A percentile compares a stretch with the other conserved stretches of the same genome.
Evolutionary conservation across 805 yeast species (phyloP).

Genomic region (Lipomyces sp.): DNA sequence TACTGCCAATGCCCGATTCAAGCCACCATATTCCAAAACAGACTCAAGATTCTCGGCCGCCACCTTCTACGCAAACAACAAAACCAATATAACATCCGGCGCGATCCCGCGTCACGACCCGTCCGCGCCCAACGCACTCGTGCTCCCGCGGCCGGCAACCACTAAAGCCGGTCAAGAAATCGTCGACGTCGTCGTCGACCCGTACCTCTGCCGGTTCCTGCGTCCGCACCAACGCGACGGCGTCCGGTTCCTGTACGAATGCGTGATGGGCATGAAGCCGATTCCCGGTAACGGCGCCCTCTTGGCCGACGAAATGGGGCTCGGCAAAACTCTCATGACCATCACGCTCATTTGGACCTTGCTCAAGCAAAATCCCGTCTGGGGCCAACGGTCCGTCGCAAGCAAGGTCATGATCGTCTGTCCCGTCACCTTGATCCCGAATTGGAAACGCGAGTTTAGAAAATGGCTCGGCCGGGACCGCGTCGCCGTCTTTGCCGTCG

Average conservation of each 20-base stretch:
- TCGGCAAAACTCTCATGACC: conserved; percentile 87
- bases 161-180: conserved; percentile 25
- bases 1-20: conserved; percentile 1
- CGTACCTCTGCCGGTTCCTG: conserved; percentile 47
- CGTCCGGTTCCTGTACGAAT: conserved; percentile 76
- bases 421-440: conserved; percentile 85
- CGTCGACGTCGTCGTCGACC: conserved; percentile 50
- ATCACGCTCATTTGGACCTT: conserved; percentile 85
- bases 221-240: conserved; percentile 90
- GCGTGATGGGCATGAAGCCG: conserved; percentile 71
- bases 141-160: conserved; percentile 40
- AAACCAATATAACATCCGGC: background rate
- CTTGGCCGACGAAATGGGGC: conserved; percentile 96
- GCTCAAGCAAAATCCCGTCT: conserved; percentile 50
- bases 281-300: conserved; percentile 69
- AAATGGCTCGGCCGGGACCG: conserved; percentile 81
- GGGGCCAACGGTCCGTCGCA: conserved; percentile 48
- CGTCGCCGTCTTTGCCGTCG: conserved; percentile 66
- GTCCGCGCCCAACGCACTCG: conserved; percentile 41
- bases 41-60: background rate
- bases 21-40: conserved; percentile 12
- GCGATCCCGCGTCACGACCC: conserved; percentile 38
- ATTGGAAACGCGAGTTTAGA: conserved; percentile 86
- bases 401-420: conserved; percentile 78
- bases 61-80: conserved; percentile 1